Conservation (phyloP, 208 protist species). For the Wallacemonas collosoma region DNA sequence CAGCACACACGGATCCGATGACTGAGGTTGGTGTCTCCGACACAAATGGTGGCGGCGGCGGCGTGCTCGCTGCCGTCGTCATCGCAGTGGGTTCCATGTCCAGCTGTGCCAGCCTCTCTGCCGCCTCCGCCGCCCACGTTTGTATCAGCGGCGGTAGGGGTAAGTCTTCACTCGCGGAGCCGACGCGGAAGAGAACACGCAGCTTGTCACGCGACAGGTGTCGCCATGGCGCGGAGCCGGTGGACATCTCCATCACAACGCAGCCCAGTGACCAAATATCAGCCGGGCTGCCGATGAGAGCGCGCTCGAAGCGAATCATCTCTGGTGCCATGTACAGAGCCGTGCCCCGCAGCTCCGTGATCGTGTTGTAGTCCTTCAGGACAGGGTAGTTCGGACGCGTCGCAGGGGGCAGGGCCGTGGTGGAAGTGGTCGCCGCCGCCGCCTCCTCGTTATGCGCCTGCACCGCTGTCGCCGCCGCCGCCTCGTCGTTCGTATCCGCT, state of each 20-base stretch:
- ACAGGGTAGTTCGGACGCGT: constrained; percentile 37
- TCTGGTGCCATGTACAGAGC: constrained; percentile 88
- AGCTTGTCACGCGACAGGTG: constrained; percentile 59
- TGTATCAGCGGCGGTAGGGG: constrained; percentile 66
- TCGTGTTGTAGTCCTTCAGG: constrained; percentile 52
- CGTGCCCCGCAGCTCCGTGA: constrained; percentile 84
- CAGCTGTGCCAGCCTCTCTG: constrained; percentile 29
- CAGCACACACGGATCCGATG: too few relatives aligned
- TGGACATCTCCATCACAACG: constrained; percentile 82
- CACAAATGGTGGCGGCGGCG: neutral
- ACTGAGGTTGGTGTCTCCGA: neutral
- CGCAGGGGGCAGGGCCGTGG: constrained; percentile 1
- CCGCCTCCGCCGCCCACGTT: constrained; percentile 41
- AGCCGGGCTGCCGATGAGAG: constrained; percentile 54
- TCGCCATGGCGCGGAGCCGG: constrained; percentile 72
- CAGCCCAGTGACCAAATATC: constrained; percentile 90
- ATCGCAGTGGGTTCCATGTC: constrained; percentile 5
- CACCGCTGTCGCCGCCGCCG: too few relatives aligned
- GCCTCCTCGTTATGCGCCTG: too few relatives aligned
- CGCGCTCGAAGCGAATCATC: constrained; percentile 75
- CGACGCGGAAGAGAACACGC: constrained; percentile 59
- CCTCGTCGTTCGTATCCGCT: too few relatives aligned
- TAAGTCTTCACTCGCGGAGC: constrained; percentile 55
- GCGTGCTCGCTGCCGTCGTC: neutral
- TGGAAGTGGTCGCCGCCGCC: neutral